A percentile compares a stretch with the other conserved stretches of the same genome.
phyloP scores from a whole-genome alignment of 1,284 basidiomycete genomes.

The Trametes pubescens region DNA sequence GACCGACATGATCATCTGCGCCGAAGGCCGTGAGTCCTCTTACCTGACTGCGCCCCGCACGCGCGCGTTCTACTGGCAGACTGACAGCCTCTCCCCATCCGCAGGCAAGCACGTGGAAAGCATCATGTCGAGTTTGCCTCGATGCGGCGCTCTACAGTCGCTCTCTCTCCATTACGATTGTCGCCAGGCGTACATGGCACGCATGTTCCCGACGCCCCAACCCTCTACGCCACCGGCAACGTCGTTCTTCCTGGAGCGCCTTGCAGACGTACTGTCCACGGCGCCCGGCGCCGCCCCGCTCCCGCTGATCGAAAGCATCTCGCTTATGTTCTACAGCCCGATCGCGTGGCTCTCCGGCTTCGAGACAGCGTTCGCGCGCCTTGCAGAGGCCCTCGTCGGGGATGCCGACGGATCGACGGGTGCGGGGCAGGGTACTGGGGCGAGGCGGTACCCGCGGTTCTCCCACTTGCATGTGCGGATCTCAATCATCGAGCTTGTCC shows the following conservation, averaged over 20 bases:
- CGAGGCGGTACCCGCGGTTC: neutral
- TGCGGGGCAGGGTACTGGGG: neutral
- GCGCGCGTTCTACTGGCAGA: too few relatives aligned
- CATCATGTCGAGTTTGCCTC: neutral
- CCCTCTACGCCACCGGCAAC: neutral
- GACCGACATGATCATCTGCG: neutral
- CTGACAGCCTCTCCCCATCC: too few relatives aligned
- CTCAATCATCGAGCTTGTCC: neutral
- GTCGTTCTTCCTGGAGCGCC: neutral
- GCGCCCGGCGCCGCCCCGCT: neutral
- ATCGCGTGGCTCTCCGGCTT: neutral
- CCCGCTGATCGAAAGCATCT: neutral
- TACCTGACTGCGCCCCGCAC: neutral
- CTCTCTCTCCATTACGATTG: neutral
- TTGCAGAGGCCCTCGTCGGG: neutral
- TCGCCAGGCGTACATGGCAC: neutral
- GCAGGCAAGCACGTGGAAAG: neutral
- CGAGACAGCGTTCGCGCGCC: neutral
- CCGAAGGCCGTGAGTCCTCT: neutral
- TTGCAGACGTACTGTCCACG: neutral
- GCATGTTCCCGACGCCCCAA: neutral
- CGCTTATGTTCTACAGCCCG: neutral
- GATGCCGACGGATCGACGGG: neutral
- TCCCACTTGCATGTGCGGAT: neutral
- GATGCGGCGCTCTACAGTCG: neutral